Percentiles rank a stretch among this genome's conserved stretches.
phyloP scores from a whole-genome alignment of 495 filamentous ascomycete genomes.

The Hypoxylon rickii region DNA sequence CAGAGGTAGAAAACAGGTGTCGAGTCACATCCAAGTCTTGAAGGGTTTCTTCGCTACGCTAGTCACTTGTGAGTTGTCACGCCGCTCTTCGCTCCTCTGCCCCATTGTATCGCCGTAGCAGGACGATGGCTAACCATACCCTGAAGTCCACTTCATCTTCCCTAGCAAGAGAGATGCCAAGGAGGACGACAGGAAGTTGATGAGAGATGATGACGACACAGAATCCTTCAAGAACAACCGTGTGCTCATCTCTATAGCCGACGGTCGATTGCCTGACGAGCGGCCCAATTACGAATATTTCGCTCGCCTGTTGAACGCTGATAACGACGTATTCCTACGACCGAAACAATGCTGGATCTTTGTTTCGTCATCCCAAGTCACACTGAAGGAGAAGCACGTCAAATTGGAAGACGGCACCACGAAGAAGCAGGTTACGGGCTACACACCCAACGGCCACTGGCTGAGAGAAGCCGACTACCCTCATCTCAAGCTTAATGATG shows the following conservation, averaged over 20 bases:
- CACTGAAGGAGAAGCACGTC: conserved; percentile 40
- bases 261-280: conserved; percentile 50
- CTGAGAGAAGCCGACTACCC: conserved; percentile 50
- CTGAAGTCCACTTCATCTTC: conserved; percentile 54
- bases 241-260: conserved; percentile 56
- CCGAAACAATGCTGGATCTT: conserved; percentile 54
- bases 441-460: conserved; percentile 40
- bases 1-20: conserved; percentile 79
- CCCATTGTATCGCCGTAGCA: not conserved
- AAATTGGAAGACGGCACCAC: conserved; percentile 35
- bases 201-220: conserved; percentile 46
- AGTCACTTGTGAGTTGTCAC: conserved; percentile 40
- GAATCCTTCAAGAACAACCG: conserved; percentile 59
- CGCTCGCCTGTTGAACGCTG: conserved; percentile 46
- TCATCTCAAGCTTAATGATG: conserved; percentile 50
- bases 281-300: conserved; percentile 57
- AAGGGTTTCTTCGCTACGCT: conserved; percentile 71
- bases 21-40: conserved; percentile 96
- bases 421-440: conserved; percentile 38
- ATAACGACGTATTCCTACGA: conserved; percentile 44
- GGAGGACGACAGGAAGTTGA: conserved; percentile 36
- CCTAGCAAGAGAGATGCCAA: conserved; percentile 39
- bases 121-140: not conserved
- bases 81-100: too few relatives aligned
- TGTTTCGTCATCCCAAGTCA: conserved; percentile 47